Evolutionary conservation across 2,329 filamentous ascomycete species (phyloP).

Genomic region (Westerdykella ornata): DNA sequence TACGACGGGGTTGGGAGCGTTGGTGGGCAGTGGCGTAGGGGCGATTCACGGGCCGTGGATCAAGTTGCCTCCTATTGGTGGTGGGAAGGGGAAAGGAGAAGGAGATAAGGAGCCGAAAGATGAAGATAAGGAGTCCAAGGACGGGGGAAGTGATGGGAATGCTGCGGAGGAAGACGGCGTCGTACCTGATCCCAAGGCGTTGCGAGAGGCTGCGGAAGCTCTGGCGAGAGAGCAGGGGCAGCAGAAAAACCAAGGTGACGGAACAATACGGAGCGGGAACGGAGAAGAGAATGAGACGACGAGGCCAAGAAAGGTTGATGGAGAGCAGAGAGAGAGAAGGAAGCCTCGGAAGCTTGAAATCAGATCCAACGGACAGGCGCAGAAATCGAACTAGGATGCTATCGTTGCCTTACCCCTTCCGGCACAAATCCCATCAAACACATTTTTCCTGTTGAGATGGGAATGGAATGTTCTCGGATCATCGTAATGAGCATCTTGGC

Average conservation of each 20-base stretch:
- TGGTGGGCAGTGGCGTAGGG: conserved; percentile 39
- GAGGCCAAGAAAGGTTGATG: not conserved
- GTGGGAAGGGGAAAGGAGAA: conserved; percentile 7
- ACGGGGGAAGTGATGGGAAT: conserved; percentile 5
- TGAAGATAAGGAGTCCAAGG: conserved; percentile 4
- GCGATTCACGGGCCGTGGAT: conserved; percentile 41
- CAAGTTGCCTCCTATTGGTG: conserved; percentile 27
- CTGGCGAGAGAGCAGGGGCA: conserved; percentile 16
- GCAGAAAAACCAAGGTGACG: conserved; percentile 4
- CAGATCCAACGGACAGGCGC: conserved; percentile 5
- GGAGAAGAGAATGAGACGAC: conserved; percentile 5
- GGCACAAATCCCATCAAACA: not conserved
- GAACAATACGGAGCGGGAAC: conserved; percentile 4
- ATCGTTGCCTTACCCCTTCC: not conserved
- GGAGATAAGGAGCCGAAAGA: conserved; percentile 6
- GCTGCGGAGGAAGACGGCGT: conserved; percentile 16
- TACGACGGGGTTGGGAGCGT: conserved; percentile 35
- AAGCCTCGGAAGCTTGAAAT: conserved; percentile 27
- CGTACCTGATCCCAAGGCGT: conserved; percentile 20
- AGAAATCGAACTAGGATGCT: not conserved
- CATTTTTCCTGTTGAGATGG: too few relatives aligned
- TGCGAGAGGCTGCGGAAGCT: conserved; percentile 21
- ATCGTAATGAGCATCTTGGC: too few relatives aligned
- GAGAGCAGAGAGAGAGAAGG: conserved; percentile 9
- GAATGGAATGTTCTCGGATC: too few relatives aligned